phyloP scores from a whole-genome alignment of 495 filamentous ascomycete species.

The Chaetomium tenue region DNA sequence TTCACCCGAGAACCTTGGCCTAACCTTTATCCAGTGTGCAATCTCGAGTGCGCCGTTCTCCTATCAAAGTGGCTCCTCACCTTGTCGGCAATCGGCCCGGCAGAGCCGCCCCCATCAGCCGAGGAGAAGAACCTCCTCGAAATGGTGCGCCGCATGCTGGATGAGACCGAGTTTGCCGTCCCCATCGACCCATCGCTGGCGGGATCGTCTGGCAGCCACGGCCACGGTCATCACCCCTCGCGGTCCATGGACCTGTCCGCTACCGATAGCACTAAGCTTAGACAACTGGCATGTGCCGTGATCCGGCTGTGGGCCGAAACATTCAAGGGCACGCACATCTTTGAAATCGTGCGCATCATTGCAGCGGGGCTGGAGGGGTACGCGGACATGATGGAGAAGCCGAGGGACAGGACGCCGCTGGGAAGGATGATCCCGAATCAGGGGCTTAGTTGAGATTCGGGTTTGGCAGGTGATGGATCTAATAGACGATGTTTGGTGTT shows the following conservation, averaged over 20 bases:
- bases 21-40: conserved; percentile 49
- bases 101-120: conserved; percentile 44
- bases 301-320: conserved; percentile 66
- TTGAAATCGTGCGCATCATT: conserved; percentile 64
- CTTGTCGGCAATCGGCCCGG: conserved; percentile 44
- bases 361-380: conserved; percentile 61
- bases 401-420: conserved; percentile 48
- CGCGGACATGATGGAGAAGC: conserved; percentile 62
- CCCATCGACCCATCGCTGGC: conserved; percentile 51
- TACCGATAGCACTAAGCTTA: conserved; percentile 53
- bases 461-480: background rate
- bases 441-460: conserved; percentile 21
- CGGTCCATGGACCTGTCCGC: conserved; percentile 40
- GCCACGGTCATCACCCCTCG: conserved; percentile 37
- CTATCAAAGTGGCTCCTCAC: conserved; percentile 55
- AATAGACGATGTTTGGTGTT: background rate
- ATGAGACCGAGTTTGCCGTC: conserved; percentile 72
- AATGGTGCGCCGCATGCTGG: conserved; percentile 70
- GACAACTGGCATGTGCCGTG: conserved; percentile 60
- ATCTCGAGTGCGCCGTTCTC: conserved; percentile 68
- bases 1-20: background rate
- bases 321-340: conserved; percentile 66
- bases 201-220: conserved; percentile 25
- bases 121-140: conserved; percentile 65
- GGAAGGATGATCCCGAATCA: conserved; percentile 31